Conservation (phyloP, 106 monocot genomes). For the Acorus gramineus region DNA sequence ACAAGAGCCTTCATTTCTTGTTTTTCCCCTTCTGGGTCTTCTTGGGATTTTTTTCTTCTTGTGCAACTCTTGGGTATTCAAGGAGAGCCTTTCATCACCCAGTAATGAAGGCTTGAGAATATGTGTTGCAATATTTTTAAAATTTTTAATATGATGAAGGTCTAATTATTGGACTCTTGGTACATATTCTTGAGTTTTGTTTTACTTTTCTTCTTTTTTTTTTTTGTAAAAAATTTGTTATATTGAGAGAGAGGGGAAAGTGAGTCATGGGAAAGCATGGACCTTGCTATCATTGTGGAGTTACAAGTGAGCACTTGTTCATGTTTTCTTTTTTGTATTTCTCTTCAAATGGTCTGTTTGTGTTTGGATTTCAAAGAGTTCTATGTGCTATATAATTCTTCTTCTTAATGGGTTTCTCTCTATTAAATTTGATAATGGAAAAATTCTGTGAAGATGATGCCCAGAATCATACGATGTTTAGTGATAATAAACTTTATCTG, state of each 20-base stretch:
- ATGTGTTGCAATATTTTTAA: conserved; percentile 8
- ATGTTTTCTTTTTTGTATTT: conserved; percentile 11
- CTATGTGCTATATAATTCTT: background rate
- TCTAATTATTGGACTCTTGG: conserved; percentile 1
- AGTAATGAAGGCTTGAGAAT: conserved; percentile 8
- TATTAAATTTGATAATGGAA: no score
- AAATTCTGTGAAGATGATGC: no score
- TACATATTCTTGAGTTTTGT: conserved; percentile 6
- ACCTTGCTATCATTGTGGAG: conserved; percentile 97
- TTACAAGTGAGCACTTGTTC: conserved; percentile 91
- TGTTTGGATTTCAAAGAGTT: conserved; percentile 5
- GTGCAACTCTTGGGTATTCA: conserved; percentile 15
- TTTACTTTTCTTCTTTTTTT: conserved; percentile 2
- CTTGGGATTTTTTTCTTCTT: conserved; percentile 2
- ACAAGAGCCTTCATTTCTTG: no score
- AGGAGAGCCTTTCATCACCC: conserved; percentile 12
- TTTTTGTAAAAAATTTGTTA: conserved; percentile 3
- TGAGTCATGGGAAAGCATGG: conserved; percentile 85
- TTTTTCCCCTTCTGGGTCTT: background rate
- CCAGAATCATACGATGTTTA: no score
- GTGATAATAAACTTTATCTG: no score
- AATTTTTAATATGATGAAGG: conserved; percentile 8
- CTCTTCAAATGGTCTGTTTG: conserved; percentile 3
- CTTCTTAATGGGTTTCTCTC: no score
- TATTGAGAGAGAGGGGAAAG: conserved; percentile 13